These are phyloP conservation scores for Alternaria viburni DNA, from an alignment of 2,329 filamentous ascomycete genomes.

Conservation along the genomic window DNA sequence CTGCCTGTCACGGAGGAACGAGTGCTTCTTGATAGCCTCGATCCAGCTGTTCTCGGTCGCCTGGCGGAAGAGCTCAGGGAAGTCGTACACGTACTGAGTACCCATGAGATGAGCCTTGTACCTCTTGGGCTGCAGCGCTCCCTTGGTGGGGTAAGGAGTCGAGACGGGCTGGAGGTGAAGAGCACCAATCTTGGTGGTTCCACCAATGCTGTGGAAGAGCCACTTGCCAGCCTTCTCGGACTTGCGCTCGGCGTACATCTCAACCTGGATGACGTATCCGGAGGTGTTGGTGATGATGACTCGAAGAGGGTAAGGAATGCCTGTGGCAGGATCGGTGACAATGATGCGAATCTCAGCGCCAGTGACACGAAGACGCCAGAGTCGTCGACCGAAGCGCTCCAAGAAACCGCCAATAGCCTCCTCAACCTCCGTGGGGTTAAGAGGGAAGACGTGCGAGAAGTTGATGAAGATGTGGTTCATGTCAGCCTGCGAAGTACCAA, in stretches of 20 bases:
- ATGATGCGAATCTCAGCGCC: constrained; percentile 98
- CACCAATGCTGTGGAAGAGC: constrained; percentile 97
- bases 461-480: constrained; percentile 99
- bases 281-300: constrained; percentile 98
- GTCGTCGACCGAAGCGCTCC: constrained; percentile 92
- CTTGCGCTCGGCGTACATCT: constrained; percentile 97
- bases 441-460: constrained; percentile 95
- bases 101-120: constrained; percentile 99
- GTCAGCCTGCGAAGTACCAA: constrained; percentile 98
- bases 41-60: constrained; percentile 95
- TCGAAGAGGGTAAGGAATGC: constrained; percentile 86
- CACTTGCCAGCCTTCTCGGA: constrained; percentile 93
- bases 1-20: constrained; percentile 77
- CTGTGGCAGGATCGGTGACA: constrained; percentile 87
- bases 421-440: constrained; percentile 88
- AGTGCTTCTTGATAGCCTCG: constrained; percentile 75
- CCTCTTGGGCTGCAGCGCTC: constrained; percentile 96
- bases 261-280: constrained; percentile 95
- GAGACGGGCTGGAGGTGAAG: constrained; percentile 93
- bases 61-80: constrained; percentile 98
- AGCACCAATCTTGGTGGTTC: constrained; percentile 90
- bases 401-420: constrained; percentile 93
- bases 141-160: constrained; percentile 96
- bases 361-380: constrained; percentile 94
- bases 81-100: constrained; percentile 99